phyloP scores from a whole-genome alignment of 352 stramenopile genomes.

The Peronospora tabacina region DNA sequence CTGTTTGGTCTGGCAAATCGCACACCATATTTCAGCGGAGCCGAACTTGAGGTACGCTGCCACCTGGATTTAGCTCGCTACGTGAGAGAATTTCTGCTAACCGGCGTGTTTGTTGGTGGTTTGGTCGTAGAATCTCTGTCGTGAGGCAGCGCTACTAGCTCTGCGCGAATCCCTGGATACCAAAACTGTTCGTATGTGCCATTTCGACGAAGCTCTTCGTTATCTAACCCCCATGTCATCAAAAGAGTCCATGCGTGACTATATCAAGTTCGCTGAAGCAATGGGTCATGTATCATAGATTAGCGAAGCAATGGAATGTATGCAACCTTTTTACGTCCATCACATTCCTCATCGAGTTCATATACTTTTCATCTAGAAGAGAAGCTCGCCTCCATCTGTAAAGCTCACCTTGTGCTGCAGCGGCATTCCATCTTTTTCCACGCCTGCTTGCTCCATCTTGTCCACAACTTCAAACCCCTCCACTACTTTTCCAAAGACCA shows the following conservation, averaged over 20 bases:
- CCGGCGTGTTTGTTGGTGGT: conserved; percentile 8
- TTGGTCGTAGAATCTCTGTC: conserved; percentile 66
- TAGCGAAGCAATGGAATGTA: conserved; percentile 13
- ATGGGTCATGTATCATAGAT: conserved; percentile 49
- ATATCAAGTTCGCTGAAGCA: conserved; percentile 47
- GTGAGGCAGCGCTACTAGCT: conserved; percentile 67
- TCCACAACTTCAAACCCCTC: conserved; percentile 79
- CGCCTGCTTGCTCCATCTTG: conserved; percentile 69
- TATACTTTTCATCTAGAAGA: conserved; percentile 24
- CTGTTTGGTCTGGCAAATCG: conserved; percentile 40
- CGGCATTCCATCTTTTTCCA: conserved; percentile 48
- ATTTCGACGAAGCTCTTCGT: conserved; percentile 51
- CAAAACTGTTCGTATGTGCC: conserved; percentile 39
- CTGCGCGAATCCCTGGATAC: conserved; percentile 64
- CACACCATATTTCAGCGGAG: conserved; percentile 71
- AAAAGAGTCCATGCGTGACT: conserved; percentile 42
- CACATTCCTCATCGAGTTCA: too few species aligned
- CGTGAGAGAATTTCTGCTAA: not conserved
- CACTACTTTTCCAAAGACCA: conserved; percentile 82
- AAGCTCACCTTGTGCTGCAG: conserved; percentile 73
- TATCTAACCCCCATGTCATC: conserved; percentile 52
- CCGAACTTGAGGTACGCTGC: conserved; percentile 75
- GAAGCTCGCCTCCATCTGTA: conserved; percentile 61
- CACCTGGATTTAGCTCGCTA: not conserved
- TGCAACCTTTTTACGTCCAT: conserved; percentile 2